Base-by-base conservation (phyloP, 2,329 filamentous ascomycete genomes). In the Zymoseptoria crescenta region DNA sequence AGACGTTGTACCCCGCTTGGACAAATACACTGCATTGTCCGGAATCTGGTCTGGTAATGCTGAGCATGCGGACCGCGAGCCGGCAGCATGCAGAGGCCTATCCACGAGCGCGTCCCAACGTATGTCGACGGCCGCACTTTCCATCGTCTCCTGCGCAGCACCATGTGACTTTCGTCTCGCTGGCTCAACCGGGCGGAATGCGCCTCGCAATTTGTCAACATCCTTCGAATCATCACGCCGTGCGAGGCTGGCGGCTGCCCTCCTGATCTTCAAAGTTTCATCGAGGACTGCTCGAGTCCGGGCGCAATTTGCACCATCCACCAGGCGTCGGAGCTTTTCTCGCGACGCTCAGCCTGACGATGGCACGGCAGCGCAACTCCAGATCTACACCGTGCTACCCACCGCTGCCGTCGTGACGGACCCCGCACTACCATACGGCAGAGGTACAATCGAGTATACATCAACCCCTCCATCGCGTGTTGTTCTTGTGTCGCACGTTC, bases 401-500 rank as follows among this genome's bases (percentile, higher is more conserved):
- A 60, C 50, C 30, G 19, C 20, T 49, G 30, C 30, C 28, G 24
- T 21, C 21, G 20, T 41, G 49, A 20, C 24, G 21, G 35, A 45
- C 35, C 49, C 51, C 41, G 55, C 50, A 54, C 45, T 49, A 50
- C 24, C 28, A 21, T n/a, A 49, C 24, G n/a, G 28, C 51, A 54
- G 55, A 29, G 50, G 24, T 56, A 30, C 21, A 50, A 51, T 49
- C 19, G 21, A 55, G 35, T 29, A 21, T 30, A 52, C 50, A 63
- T 50, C 55, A 56, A 56, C 61, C 59, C 54, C 64, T 64, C 62
- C 52, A 58, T 61, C 60, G 65, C 65, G 65, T 67, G 64, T 64
- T 64, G 65, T 60, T 56, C 57, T 57, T 63, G 56, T 59, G 62
- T 67, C 57, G 62, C 62, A 66, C 63, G 58, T 61, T 62, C 56